Evolutionary conservation across 352 stramenopile genomes (phyloP), one percentile per base, ranked within the genome.

Genomic region (Peronosclerospora sorghi): DNA sequence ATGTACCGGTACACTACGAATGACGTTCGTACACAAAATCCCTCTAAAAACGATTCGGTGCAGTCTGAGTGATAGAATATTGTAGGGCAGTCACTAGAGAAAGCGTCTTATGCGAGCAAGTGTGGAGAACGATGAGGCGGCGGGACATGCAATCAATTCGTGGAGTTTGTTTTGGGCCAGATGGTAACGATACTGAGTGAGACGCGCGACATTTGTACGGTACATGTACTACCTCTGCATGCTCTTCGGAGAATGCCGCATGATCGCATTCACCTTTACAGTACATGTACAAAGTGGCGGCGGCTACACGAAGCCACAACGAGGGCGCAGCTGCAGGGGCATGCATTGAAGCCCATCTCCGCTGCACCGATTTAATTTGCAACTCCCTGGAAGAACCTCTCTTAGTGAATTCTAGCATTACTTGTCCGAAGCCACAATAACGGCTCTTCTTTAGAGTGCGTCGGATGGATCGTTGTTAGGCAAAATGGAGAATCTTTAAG

Each of bases 1-100:
- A 48, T 71, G 55, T 69, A 71, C 19, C 62, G 65, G 12, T 69
- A 67, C 41, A 72, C 65, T 24, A 72, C 60, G 1, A 52, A 64
- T n/a, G 40, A 56, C 20, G 52, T 41, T 15, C 42, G 58, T 32
- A 52, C 56, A 34, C 61, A 56, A 10, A 59, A 52, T 8, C 28
- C 28, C 9, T 13, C 28, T 34, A 4, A 34, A 9, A 13, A 15
- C 3, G 4, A n/a, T n/a, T n/a, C n/a, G n/a, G n/a, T n/a, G n/a
- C n/a, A n/a, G n/a, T n/a, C n/a, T n/a, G n/a, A n/a, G n/a, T n/a
- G n/a, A n/a, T n/a, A n/a, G n/a, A n/a, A n/a, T n/a, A n/a, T n/a
- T n/a, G n/a, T n/a, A n/a, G n/a, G n/a, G n/a, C n/a, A n/a, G n/a
- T n/a, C n/a, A n/a, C n/a, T n/a, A n/a, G n/a, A n/a, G 21, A 26